phyloP scores from a whole-genome alignment of 176 grass and related monocot species.

The Oryza longistaminata region DNA sequence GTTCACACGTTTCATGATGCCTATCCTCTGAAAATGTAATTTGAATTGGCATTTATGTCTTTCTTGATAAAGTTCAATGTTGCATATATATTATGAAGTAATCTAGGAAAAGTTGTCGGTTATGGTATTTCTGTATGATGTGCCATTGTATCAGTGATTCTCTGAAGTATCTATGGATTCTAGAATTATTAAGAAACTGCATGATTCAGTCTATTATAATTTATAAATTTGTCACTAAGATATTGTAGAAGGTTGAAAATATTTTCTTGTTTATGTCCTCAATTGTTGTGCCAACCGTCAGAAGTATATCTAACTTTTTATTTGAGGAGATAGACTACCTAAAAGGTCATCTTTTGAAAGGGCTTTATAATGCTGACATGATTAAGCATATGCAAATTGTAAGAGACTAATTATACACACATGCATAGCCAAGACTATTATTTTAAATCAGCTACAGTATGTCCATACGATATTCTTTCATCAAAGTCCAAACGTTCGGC shows the following conservation, averaged over 20 bases:
- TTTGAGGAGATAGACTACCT: not conserved
- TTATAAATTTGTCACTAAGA: slow-evolving; percentile 16
- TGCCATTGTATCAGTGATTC: slow-evolving; percentile 14
- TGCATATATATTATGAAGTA: slow-evolving; percentile 19
- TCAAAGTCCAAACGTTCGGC: not conserved
- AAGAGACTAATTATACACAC: not conserved
- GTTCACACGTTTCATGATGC: not conserved
- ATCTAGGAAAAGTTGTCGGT: not conserved
- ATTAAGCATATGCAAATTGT: not conserved
- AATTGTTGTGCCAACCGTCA: slow-evolving; percentile 31
- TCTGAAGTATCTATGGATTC: slow-evolving; percentile 8
- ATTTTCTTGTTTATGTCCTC: slow-evolving; percentile 10
- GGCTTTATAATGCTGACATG: not conserved
- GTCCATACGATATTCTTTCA: slow-evolving; percentile 3
- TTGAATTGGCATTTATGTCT: not conserved
- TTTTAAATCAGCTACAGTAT: slow-evolving; percentile 24
- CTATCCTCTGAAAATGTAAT: slow-evolving; percentile 18
- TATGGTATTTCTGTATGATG: slow-evolving; percentile 18
- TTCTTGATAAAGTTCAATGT: slow-evolving; percentile 27
- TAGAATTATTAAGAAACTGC: not conserved
- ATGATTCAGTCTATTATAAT: slow-evolving; percentile 29
- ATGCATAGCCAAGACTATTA: not conserved
- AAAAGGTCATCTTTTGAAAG: slow-evolving; percentile 19
- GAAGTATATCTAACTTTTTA: not conserved
- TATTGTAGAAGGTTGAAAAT: not conserved